Evolutionary conservation across 78 protist genomes (phyloP), one percentile per base, ranked within the genome.

Genomic region (Dictyostelium purpureum): DNA sequence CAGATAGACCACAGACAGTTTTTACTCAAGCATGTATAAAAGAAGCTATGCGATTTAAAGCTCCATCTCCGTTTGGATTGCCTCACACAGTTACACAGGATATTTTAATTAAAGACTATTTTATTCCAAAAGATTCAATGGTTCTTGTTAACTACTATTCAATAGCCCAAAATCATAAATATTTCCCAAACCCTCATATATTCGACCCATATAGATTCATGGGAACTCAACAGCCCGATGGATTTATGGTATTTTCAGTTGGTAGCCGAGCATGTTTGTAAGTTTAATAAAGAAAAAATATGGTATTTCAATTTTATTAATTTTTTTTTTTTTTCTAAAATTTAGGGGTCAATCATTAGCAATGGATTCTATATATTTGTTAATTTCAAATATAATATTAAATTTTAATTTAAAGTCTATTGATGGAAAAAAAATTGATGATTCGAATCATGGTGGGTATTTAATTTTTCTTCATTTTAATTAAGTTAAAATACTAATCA

Each of bases 11-110:
- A 12, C 12, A 33, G 6, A 83, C 90, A 31, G 63, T 76, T 6
- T 85, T 31, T 35, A 14, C 77, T 0, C 56, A 73, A 61, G 74
- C 80, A 24, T 31, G 47, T 4, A 56, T 85, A 0, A 85, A 85
- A 42, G 92, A 85, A 35, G 54, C 69, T 7, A 73, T 70, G 42
- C 56, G 92, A 47, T 31, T 66, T 26, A 47, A 57, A 21, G n/a
- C 82, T 1, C 76, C 66, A 4, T 81, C 74, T 4, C 92, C 92
- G 73, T 43, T 73, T n/a, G 92, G 92, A 19, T 38, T 85, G 14
- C 92, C 92, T 2, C n/a, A 74, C 16, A 35, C 43, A 18, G 61
- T 76, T 12, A 65, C 40, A 10, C 31, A 85, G 9, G 51, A 28
- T 45, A 43, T 57, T 18, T 19, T 21, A 6, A 38, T 66, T 37